Conservation (phyloP, 164 flowering plant species). For the Nymphaea thermarum region DNA sequence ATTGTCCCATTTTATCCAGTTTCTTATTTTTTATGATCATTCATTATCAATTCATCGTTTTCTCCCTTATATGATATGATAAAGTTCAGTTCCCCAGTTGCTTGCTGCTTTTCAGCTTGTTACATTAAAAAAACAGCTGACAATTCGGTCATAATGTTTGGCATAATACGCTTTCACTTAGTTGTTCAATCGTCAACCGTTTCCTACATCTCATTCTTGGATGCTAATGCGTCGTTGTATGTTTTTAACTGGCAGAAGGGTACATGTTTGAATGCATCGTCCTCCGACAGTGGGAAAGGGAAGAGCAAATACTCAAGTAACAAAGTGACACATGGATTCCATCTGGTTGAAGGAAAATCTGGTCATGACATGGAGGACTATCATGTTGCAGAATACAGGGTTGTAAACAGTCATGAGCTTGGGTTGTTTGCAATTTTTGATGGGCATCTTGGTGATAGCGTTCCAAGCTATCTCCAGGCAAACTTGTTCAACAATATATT, state of each 20-base stretch:
- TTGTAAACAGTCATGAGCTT: slow-evolving; percentile 29
- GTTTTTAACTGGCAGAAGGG: slow-evolving; percentile 16
- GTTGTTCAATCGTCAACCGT: not conserved
- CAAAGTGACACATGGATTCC: slow-evolving; percentile 39
- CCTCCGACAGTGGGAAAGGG: slow-evolving; percentile 52
- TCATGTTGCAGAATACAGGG: slow-evolving; percentile 45
- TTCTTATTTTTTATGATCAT: no score
- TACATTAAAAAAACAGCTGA: no score
- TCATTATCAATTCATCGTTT: no score
- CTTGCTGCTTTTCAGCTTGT: no score
- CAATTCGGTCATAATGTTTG: no score
- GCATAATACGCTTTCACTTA: no score
- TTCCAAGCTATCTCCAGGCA: slow-evolving; percentile 35
- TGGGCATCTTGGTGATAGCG: slow-evolving; percentile 57
- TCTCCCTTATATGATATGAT: no score
- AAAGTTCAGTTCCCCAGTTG: no score
- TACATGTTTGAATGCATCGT: slow-evolving; percentile 24
- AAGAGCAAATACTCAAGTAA: slow-evolving; percentile 26
- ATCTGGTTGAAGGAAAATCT: slow-evolving; percentile 51
- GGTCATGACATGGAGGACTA: slow-evolving; percentile 71
- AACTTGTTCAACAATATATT: slow-evolving; percentile 53
- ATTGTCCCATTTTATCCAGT: no score
- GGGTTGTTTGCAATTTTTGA: slow-evolving; percentile 66
- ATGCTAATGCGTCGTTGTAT: not conserved
- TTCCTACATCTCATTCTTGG: not conserved